Evolutionary conservation across 2,329 filamentous ascomycete species (phyloP), one percentile per base, ranked within the genome.

Genomic region (Leptoxyphium fumago): DNA sequence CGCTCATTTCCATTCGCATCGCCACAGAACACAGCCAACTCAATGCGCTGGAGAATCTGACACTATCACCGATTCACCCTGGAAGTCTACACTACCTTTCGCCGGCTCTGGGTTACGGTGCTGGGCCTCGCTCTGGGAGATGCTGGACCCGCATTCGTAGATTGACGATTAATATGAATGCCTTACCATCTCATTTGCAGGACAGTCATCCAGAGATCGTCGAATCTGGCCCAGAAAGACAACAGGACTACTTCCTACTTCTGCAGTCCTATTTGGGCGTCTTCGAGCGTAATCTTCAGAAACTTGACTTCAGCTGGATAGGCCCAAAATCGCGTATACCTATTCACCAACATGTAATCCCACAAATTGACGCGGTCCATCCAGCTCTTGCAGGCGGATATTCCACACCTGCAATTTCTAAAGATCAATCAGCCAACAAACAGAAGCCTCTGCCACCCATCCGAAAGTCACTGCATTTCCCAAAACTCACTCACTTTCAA

Each of bases 1-100:
- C 85, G 3, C 77, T 94, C 48, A 86, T 93, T 59, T 91, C 84
- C 50, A 66, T 94, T 44, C 81, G 86, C 50, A 86, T 94, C 50
- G 82, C 87, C 10, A 65, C 93, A 28, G 87, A 94, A 66, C 75
- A 80, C 43, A 76, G 80, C 9, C 75, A 78, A 1, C 65, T 91
- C 41, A 68, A 67, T 42, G 73, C 71, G 46, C 73, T 94, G 11
- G 68, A 72, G 49, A 80, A 80, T 47, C 70, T 94, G 2, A 82
- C 82, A 1, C 72, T 94, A 2, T 74, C 77, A 10, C 76, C 77
- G 2, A 74, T 94, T 9, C 85, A 94, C 53, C 78, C 84, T 0
- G 74, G 77, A 1, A 82, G 81, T 7, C 76, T 93, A 42, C 73
- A 82, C 52, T 89, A 91, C 59, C 72, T 94, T 15, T 80, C 84